phyloP scores from a whole-genome alignment of 179 eudicot genomes.

The Patellifolia procumbens region DNA sequence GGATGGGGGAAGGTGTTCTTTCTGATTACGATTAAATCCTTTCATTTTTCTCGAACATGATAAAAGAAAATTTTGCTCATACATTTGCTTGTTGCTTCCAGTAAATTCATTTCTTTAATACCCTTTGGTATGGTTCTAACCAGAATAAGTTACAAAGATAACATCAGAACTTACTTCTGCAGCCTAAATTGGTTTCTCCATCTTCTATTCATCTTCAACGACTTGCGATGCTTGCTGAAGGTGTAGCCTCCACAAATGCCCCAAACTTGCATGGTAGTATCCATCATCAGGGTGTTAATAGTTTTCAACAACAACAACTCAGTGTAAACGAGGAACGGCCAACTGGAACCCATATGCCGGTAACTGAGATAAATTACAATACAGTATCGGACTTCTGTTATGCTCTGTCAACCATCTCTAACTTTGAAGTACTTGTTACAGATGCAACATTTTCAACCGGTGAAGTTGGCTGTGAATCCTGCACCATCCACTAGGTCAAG shows the following conservation, averaged over 20 bases:
- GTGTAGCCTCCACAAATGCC: conserved; percentile 8
- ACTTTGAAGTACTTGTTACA: conserved; percentile 10
- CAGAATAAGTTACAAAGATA: background rate
- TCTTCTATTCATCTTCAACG: conserved; percentile 27
- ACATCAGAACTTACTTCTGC: conserved; percentile 8
- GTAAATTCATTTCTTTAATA: background rate
- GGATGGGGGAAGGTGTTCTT: background rate
- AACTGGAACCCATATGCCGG: conserved; percentile 30
- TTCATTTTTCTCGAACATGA: background rate
- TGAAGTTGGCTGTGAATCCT: conserved; percentile 4
- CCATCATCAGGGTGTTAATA: conserved; percentile 10
- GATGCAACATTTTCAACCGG: conserved; percentile 28
- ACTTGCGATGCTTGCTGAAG: conserved; percentile 29
- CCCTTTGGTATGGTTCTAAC: background rate
- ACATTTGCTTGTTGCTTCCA: background rate
- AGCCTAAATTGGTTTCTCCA: conserved; percentile 17
- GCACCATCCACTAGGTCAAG: conserved; percentile 29
- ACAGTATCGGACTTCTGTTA: background rate
- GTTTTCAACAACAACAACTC: conserved; percentile 10
- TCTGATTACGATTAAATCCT: background rate
- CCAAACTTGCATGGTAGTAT: conserved; percentile 6
- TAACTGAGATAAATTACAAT: background rate
- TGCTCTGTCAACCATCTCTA: background rate
- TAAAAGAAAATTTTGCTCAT: background rate
- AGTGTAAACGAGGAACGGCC: conserved; percentile 3